Evolutionary conservation across 768 basidiomycete genomes (phyloP).

Genomic region (Amanita thiersii): DNA sequence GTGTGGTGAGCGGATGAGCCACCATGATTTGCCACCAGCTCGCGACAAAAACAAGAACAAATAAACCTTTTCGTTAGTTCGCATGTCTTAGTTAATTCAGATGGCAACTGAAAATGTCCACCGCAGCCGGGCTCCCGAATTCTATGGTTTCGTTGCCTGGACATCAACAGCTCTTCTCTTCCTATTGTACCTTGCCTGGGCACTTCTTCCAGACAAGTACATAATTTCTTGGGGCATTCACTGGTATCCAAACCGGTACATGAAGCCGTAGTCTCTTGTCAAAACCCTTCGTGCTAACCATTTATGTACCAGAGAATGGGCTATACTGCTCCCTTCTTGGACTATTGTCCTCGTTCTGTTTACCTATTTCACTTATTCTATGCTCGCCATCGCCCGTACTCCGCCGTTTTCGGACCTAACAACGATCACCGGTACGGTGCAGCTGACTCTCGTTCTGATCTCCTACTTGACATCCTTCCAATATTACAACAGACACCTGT

Average conservation of each 20-base stretch:
- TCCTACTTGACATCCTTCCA: conserved; percentile 11
- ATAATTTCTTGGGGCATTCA: conserved; percentile 58
- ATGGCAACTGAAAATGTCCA: conserved; percentile 12
- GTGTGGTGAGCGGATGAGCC: conserved; percentile 1
- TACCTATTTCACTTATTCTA: conserved; percentile 71
- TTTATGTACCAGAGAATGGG: conserved; percentile 62
- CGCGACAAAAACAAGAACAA: no score
- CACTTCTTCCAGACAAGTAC: conserved; percentile 64
- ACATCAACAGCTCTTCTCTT: conserved; percentile 68
- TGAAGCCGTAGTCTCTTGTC: neutral
- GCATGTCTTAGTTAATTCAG: no score
- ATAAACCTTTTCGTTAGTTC: no score
- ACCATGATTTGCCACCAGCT: neutral
- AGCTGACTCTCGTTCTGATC: no score
- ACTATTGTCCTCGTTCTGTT: conserved; percentile 61
- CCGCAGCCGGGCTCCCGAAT: conserved; percentile 71
- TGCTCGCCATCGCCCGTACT: conserved; percentile 63
- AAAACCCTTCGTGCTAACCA: neutral
- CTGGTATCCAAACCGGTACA: conserved; percentile 85
- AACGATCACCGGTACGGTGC: conserved; percentile 60
- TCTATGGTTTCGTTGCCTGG: conserved; percentile 89
- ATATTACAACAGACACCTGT: neutral
- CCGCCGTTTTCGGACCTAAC: conserved; percentile 61
- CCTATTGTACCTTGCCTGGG: conserved; percentile 71
- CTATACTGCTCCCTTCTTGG: conserved; percentile 74